Base-by-base conservation (phyloP, 352 stramenopile genomes). In the Globisporangium rhizosaccharum region DNA sequence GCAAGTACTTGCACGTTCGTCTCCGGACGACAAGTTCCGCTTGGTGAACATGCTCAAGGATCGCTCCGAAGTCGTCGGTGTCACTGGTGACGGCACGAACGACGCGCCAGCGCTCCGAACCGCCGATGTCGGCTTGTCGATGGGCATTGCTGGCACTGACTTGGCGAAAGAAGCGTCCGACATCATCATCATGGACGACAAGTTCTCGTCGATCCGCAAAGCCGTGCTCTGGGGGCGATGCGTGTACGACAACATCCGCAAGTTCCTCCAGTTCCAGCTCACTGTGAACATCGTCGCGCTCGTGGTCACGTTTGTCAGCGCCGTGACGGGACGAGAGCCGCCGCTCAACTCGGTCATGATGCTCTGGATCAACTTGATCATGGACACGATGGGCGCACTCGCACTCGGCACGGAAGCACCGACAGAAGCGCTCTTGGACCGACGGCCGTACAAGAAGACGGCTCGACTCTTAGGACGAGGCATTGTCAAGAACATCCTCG, bases 11-110 rank as follows among this genome's bases (percentile, higher is more conserved):
- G 96, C 96, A 18, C 80, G 96, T 42, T 97, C 81, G 6, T 98
- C 94, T 0, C 97, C 97, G 3, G 89, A 98, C 59, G 96, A 99
- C 66, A 99, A 99, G 66, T 97, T 98, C 49, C 85, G 94, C 28
- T 79, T 99, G 6, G 97, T 99, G 2, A 97, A 81, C 46, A 52
- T 90, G 44, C 65, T 94, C 1, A 87, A 85, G 56, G 79, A 90
- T 3, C 74, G 76, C 4, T 65, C 79, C 1, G 82, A 94, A 48
- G 76, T 94, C 45, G 85, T 92, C 1, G 85, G 81, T 0, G 82
- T 94, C 37, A 92, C 81, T 18, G 85, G 85, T 2, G 83, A 94
- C 45, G 85, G 82, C 9, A 92, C 82, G 1, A 94, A 94, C 51
- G 85, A 94, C 47, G 82, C 85, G 2, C 85, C 85, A 14, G 85